Conservation (phyloP, 2,329 filamentous ascomycete genomes). For the Domatiomyces catenatus region DNA sequence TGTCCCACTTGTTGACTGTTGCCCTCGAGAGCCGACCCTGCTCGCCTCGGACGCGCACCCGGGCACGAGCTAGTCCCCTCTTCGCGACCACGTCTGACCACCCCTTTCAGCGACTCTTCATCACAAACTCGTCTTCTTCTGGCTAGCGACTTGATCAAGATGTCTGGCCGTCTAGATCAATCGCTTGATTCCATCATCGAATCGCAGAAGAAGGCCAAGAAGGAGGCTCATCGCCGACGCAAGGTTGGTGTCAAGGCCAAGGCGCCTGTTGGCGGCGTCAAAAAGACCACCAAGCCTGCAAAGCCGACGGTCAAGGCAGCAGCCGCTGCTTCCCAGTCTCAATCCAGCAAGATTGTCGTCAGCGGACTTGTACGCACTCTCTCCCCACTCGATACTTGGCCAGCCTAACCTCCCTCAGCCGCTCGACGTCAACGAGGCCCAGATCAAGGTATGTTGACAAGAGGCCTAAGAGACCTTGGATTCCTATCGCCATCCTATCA, state of each 20-base stretch:
- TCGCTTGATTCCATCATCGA: conserved; percentile 95
- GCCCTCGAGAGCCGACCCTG: not conserved
- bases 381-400: not conserved
- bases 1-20: not conserved
- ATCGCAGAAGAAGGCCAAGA: conserved; percentile 45
- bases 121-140: not conserved
- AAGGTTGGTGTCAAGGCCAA: conserved; percentile 22
- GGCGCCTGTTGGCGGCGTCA: conserved; percentile 72
- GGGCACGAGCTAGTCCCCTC: not conserved
- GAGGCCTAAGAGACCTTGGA: conserved; percentile 55
- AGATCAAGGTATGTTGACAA: conserved; percentile 99
- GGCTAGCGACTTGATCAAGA: conserved; percentile 29
- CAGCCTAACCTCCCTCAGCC: conserved; percentile 50
- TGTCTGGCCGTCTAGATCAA: conserved; percentile 93
- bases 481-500: conserved; percentile 51
- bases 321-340: conserved; percentile 45
- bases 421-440: conserved; percentile 84
- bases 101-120: not conserved
- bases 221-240: conserved; percentile 33
- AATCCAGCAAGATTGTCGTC: conserved; percentile 93
- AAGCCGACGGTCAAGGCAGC: conserved; percentile 35
- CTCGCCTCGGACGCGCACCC: not conserved
- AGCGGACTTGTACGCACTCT: conserved; percentile 74
- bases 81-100: not conserved
- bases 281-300: conserved; percentile 51